Conservation (phyloP, 345 rosid species). For the Diplotaxis tenuifolia region DNA sequence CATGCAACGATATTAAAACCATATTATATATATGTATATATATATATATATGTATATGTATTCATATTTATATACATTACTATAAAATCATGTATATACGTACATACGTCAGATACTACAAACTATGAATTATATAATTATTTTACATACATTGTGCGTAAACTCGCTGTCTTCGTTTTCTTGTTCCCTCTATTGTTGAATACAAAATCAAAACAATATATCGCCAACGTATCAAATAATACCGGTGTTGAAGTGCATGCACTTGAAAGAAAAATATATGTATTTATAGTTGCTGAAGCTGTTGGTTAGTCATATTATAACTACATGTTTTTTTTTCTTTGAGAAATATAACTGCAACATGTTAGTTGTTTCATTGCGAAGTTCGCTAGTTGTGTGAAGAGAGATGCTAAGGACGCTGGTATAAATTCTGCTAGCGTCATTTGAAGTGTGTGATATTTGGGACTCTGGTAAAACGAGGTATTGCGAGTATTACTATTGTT, state of each 20-base stretch:
- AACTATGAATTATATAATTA: background rate
- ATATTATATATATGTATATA: background rate
- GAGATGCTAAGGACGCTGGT: background rate
- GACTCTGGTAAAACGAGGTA: background rate
- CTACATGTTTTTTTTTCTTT: no score
- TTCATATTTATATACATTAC: background rate
- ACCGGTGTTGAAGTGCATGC: conserved; percentile 24
- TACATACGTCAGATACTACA: background rate
- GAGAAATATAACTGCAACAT: no score
- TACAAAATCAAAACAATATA: background rate
- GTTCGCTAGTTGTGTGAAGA: conserved; percentile 6
- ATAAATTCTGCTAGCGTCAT: background rate
- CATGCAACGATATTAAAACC: no score
- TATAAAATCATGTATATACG: background rate
- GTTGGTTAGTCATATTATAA: conserved; percentile 6
- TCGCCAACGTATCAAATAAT: background rate
- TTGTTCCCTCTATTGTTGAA: background rate
- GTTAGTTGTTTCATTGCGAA: background rate
- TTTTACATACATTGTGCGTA: background rate
- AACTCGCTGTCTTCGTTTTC: background rate
- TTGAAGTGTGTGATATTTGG: background rate
- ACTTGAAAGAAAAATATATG: background rate
- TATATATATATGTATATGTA: background rate
- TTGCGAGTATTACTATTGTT: background rate
- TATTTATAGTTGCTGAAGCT: conserved; percentile 17